Base-by-base conservation (phyloP, 2,329 filamentous ascomycete species). In the Lomentospora prolificans region DNA sequence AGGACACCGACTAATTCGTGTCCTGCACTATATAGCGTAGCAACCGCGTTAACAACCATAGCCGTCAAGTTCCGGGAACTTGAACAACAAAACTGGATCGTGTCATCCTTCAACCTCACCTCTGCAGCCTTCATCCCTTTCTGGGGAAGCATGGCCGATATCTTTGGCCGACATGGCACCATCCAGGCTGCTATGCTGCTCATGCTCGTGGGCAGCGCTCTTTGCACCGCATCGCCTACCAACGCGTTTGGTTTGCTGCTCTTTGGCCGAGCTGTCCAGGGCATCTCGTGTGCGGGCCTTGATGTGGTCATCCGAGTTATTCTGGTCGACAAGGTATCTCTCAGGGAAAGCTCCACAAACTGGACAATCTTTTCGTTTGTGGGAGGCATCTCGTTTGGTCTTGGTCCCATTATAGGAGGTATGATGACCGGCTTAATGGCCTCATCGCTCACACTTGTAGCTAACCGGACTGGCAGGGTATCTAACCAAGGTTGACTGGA, bases 91-190 rank as follows among this genome's bases (percentile, higher is more conserved):
- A 86, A 85, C 63, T 87, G 83, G 82, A 85, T 89, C 62, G 79
- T 87, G 17, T 84, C 84, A 0, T 74, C 82, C 5, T 88, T 86
- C 67, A 87, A 83, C 54, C 71, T 89, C 12, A 84, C 82, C 0
- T 80, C 81, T 0, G 83, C 84, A 1, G 78, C 83, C 1, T 87
- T 86, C 60, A 82, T 87, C 7, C 84, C 84, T 3, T 77, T 80
- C 54, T 86, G 82, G 69, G 81, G 79, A 1, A 83, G 86, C 61
- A 72, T 84, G 48, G 77, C 81, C 14, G 81, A 87, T 60, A 75
- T 86, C 27, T 86, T 84, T 60, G 84, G 84, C 14, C 76, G 84
- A 2, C 79, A 86, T 63, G 70, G 69, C 4, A 72, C 78, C 4
- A 69, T 88, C 6, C 81, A 85, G 51, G 69, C 75, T 7, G 73